Base-by-base conservation (phyloP, 495 filamentous ascomycete species). In the Daldinia vernicosa region DNA sequence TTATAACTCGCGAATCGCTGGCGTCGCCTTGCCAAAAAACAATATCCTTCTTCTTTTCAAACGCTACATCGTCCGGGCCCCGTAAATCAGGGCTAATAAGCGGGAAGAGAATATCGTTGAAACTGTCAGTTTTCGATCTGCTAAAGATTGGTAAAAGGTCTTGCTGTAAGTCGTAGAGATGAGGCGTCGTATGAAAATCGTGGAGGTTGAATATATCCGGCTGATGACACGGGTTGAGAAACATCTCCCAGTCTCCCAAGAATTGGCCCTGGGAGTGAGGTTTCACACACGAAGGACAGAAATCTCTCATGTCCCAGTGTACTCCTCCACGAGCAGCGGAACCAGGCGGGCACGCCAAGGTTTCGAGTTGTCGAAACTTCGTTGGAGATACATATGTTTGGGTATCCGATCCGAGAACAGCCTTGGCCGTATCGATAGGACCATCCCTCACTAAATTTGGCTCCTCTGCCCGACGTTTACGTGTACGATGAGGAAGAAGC, bases 101-200 rank as follows among this genome's bases (percentile, higher is more conserved):
- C 86, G 94, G 94, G 62, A 97, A 93, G 9, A 97, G 78, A n/a
- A 98, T 87, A 69, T 90, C 88, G 67, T 80, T 81, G 77, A 85
- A 89, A 55, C 88, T 88, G 32, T 84, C 81, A 4, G 89, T 84
- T 52, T 92, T 91, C 56, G 88, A 89, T 67, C 91, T 85, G 63
- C 90, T 91, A 80, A 95, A 95, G 27, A 95, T 78, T 0, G 92
- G 92, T 2, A 90, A 68, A 11, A 94, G 80, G 5, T 89, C 84
- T 52, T 89, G 86, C 0, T 89, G 80, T 0, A 88, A 84, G 47
- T 87, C 86, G 62, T 89, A 84, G 6, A 88, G 84, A 1, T 91
- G 83, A 0, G 91, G 87, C 0, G 84, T 89, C 30, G 91, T 83
- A 76, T 92, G 83, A 60, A 93, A 85, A 39, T 91, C 90, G 70